These are phyloP conservation scores for Coemansia sp. DNA, from an alignment of 192 early-diverging fungal species.

Conservation along the genomic window DNA sequence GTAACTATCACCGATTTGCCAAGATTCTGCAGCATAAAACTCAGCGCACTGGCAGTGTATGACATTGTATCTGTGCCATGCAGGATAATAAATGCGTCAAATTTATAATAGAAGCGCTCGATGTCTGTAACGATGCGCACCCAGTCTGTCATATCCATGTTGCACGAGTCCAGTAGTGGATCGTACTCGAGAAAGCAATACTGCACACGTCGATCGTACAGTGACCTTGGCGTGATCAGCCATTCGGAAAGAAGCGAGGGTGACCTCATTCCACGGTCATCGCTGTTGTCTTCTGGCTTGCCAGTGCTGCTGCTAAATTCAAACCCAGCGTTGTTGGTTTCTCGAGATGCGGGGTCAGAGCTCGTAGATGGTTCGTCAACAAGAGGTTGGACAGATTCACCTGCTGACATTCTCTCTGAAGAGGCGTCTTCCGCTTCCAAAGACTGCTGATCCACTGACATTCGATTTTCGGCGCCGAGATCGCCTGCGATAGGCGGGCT, in stretches of 20 bases:
- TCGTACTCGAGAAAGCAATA: slow-evolving; percentile 97
- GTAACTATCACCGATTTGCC: slow-evolving; percentile 98
- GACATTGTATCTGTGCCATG: slow-evolving; percentile 94
- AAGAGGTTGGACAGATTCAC: not conserved
- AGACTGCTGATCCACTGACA: not conserved
- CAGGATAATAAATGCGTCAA: slow-evolving; percentile 94
- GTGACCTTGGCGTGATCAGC: slow-evolving; percentile 83
- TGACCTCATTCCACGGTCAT: slow-evolving; percentile 17
- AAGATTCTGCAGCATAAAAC: slow-evolving; percentile 95
- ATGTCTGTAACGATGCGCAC: slow-evolving; percentile 93
- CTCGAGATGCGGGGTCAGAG: not conserved
- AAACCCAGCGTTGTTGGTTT: not conserved
- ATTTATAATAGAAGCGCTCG: slow-evolving; percentile 88
- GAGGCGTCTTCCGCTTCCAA: not conserved
- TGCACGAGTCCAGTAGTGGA: slow-evolving; percentile 91
- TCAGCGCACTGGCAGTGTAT: slow-evolving; percentile 82
- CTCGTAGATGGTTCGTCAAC: not conserved
- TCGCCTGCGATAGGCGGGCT: not conserved
- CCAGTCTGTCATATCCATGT: slow-evolving; percentile 95
- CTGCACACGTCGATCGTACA: slow-evolving; percentile 88
- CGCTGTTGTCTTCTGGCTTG: not conserved
- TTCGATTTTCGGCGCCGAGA: not conserved
- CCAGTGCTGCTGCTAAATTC: not conserved
- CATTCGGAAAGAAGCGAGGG: slow-evolving; percentile 47
- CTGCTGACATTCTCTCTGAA: not conserved